A percentile compares a stretch with the other conserved stretches of the same genome.
Evolutionary conservation across 306 rosid genomes (phyloP).

Genomic region (Vigna nakashimae): DNA sequence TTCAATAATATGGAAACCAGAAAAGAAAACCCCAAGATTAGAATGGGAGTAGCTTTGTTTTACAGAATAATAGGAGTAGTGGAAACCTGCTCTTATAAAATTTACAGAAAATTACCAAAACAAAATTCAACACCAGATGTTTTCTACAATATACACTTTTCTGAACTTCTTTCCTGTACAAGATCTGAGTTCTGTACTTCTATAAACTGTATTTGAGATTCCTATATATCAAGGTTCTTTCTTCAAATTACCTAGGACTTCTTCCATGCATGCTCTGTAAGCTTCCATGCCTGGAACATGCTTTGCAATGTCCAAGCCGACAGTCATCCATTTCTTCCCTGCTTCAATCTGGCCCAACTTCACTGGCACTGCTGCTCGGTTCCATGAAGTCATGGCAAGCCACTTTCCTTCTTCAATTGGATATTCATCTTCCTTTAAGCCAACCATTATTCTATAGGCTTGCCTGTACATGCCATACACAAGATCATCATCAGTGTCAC

Average conservation of each 20-base stretch:
- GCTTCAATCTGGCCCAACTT: slow-evolving; percentile 76
- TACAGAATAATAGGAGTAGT: background rate
- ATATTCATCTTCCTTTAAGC: slow-evolving; percentile 84
- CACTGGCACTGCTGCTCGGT: slow-evolving; percentile 84
- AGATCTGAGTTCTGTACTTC: slow-evolving; percentile 14
- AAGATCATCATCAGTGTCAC: slow-evolving; percentile 81
- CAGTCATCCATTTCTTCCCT: slow-evolving; percentile 86
- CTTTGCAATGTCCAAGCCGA: slow-evolving; percentile 79
- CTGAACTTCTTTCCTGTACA: slow-evolving; percentile 40
- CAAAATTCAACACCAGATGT: slow-evolving; percentile 21
- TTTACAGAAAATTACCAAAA: slow-evolving; percentile 29
- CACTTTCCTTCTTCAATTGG: slow-evolving; percentile 92
- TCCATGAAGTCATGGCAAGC: slow-evolving; percentile 98
- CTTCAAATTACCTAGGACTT: slow-evolving; percentile 57
- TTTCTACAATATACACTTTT: slow-evolving; percentile 29
- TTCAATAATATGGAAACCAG: background rate
- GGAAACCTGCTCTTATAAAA: background rate
- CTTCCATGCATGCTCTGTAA: slow-evolving; percentile 87
- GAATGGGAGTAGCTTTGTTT: too few species aligned
- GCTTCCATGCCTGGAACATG: slow-evolving; percentile 85
- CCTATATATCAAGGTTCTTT: slow-evolving; percentile 51
- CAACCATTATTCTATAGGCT: slow-evolving; percentile 86
- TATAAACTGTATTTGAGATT: slow-evolving; percentile 41
- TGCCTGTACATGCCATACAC: slow-evolving; percentile 75
- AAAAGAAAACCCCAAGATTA: background rate